These are phyloP conservation scores for Chaetoscypha palmicola DNA, from an alignment of 2,329 filamentous ascomycete genomes.

Conservation along the genomic window DNA sequence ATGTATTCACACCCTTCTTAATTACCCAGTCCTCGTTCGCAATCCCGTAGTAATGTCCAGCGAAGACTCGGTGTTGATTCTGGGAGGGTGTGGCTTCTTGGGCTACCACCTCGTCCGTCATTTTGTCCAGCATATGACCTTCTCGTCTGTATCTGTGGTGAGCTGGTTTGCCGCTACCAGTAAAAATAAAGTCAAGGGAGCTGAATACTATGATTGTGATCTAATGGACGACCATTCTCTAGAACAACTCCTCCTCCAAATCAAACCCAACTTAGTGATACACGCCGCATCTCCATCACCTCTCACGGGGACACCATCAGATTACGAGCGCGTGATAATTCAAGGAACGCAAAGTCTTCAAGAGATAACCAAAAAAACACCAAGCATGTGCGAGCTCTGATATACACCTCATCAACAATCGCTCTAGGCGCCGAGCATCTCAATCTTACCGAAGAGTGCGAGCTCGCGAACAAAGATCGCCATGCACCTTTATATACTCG, in stretches of 20 bases:
- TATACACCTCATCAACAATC: conserved; percentile 4
- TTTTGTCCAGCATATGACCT: background rate
- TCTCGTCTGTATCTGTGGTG: background rate
- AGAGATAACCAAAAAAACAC: conserved; percentile 1
- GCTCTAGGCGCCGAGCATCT: background rate
- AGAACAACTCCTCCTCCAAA: background rate
- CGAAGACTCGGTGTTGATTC: background rate
- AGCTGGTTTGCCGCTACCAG: background rate
- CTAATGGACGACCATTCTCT: background rate
- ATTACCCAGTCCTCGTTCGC: too few relatives aligned
- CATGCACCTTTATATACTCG: background rate
- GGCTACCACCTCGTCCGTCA: background rate
- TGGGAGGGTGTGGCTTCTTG: conserved; percentile 2
- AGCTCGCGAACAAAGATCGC: background rate
- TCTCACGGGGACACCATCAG: background rate
- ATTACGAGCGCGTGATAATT: conserved; percentile 2
- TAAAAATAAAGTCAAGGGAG: background rate
- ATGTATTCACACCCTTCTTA: too few relatives aligned
- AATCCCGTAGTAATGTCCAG: too few relatives aligned
- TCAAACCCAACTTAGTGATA: background rate
- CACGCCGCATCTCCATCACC: conserved; percentile 2
- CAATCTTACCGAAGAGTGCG: background rate
- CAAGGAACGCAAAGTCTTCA: conserved; percentile 1
- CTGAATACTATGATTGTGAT: background rate
- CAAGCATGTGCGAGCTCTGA: conserved; percentile 1